Conservation (phyloP, 2,329 filamentous ascomycete genomes). For the Talaromyces islandicus region DNA sequence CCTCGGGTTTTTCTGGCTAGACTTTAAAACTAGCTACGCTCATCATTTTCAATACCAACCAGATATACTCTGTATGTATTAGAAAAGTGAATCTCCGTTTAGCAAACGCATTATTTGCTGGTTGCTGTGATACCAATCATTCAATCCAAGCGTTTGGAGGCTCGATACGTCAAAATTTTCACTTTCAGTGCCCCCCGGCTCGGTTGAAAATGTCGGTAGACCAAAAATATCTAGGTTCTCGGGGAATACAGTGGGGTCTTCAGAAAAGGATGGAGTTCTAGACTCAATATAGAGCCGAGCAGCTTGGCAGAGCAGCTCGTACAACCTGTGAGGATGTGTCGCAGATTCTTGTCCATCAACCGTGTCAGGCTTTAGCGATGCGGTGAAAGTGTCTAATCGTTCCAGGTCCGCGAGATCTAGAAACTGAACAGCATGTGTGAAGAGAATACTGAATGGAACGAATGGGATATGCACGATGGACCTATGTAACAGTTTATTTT, state of each 20-base stretch:
- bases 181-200: neutral
- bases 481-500: neutral
- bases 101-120: slow-evolving; percentile 3
- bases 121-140: slow-evolving; percentile 2
- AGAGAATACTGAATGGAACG: slow-evolving; percentile 6
- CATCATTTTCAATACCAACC: neutral
- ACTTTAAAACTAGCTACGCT: neutral
- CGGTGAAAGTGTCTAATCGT: neutral
- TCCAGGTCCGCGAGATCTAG: slow-evolving; percentile 1
- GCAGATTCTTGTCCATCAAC: neutral
- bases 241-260: neutral
- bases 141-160: neutral
- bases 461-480: slow-evolving; percentile 4
- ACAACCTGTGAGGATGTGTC: slow-evolving; percentile 4
- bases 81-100: neutral
- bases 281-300: slow-evolving; percentile 3
- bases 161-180: neutral
- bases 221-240: neutral
- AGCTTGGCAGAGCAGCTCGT: slow-evolving; percentile 5
- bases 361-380: neutral
- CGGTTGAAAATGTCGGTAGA: neutral
- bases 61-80: neutral
- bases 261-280: neutral
- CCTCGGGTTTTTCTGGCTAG: neutral
- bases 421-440: slow-evolving; percentile 4